Evolutionary conservation across 805 yeast species (phyloP).

Genomic region (Lipomyces spencermartinsiae): DNA sequence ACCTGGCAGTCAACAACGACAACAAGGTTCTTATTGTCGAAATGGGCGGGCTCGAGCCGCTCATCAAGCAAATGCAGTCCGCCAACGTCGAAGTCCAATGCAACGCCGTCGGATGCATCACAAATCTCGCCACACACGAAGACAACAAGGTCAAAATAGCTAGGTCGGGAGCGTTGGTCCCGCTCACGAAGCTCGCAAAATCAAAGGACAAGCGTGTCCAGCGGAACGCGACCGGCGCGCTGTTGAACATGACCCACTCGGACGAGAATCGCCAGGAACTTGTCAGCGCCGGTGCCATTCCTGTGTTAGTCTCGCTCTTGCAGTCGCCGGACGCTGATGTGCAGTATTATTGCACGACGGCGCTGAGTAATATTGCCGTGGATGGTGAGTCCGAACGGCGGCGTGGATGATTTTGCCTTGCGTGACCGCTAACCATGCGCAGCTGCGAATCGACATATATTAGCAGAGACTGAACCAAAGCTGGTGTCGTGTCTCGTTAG

Average conservation of each 20-base stretch:
- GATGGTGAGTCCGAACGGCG: constrained; percentile 52
- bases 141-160: constrained; percentile 96
- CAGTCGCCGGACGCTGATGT: constrained; percentile 93
- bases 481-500: constrained; percentile 85
- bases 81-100: constrained; percentile 98
- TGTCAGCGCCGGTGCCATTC: constrained; percentile 98
- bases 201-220: constrained; percentile 95
- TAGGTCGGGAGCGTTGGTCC: constrained; percentile 91
- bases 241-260: constrained; percentile 97
- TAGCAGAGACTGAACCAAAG: constrained; percentile 91
- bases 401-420: too few relatives aligned
- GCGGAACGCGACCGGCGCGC: constrained; percentile 98
- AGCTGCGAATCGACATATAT: constrained; percentile 82
- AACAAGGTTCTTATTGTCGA: constrained; percentile 93
- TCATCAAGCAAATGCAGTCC: constrained; percentile 96
- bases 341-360: constrained; percentile 98
- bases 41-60: constrained; percentile 97
- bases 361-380: constrained; percentile 94
- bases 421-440: background rate
- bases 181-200: constrained; percentile 91
- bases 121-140: constrained; percentile 97
- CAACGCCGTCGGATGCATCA: constrained; percentile 98
- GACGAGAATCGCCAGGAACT: constrained; percentile 94
- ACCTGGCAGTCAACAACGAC: constrained; percentile 94
- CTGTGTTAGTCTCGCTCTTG: constrained; percentile 86